These are phyloP conservation scores for Oryza nivara DNA, from an alignment of 176 grass and related monocot species.

Conservation along the genomic window DNA sequence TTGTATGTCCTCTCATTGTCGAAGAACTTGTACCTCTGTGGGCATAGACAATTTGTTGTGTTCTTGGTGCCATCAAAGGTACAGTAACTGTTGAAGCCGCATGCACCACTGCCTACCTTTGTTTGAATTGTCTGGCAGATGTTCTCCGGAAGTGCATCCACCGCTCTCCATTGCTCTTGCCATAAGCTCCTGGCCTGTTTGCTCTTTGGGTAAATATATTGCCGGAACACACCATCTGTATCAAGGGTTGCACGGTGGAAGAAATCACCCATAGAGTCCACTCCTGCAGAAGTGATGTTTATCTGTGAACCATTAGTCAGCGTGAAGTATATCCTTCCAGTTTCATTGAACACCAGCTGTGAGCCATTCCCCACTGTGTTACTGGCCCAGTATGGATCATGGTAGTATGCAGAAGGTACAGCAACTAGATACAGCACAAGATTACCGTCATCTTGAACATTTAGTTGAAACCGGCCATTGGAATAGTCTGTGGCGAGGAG, in stretches of 20 bases:
- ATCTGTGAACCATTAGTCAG: background rate
- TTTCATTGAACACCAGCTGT: slow-evolving; percentile 38
- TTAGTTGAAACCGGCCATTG: slow-evolving; percentile 9
- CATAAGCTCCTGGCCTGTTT: background rate
- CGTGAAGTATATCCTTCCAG: slow-evolving; percentile 14
- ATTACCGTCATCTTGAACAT: slow-evolving; percentile 1
- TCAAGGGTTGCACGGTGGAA: slow-evolving; percentile 12
- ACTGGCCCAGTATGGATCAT: background rate
- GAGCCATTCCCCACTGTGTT: slow-evolving; percentile 7
- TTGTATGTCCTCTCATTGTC: slow-evolving; percentile 2
- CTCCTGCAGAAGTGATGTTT: slow-evolving; percentile 13
- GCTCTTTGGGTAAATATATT: slow-evolving; percentile 31
- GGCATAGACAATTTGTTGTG: background rate
- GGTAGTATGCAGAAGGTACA: background rate
- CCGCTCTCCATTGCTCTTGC: background rate
- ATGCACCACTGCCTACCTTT: background rate
- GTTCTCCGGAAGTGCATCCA: background rate
- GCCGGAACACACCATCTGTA: slow-evolving; percentile 9
- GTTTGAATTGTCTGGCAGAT: background rate
- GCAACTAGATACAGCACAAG: background rate
- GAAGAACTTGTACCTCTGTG: background rate
- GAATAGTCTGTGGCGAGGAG: background rate
- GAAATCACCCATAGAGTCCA: background rate
- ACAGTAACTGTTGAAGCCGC: slow-evolving; percentile 34
- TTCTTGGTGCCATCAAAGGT: background rate